Evolutionary conservation across 140 eudicot genomes (phyloP).

Genomic region (Anethum foeniculum): DNA sequence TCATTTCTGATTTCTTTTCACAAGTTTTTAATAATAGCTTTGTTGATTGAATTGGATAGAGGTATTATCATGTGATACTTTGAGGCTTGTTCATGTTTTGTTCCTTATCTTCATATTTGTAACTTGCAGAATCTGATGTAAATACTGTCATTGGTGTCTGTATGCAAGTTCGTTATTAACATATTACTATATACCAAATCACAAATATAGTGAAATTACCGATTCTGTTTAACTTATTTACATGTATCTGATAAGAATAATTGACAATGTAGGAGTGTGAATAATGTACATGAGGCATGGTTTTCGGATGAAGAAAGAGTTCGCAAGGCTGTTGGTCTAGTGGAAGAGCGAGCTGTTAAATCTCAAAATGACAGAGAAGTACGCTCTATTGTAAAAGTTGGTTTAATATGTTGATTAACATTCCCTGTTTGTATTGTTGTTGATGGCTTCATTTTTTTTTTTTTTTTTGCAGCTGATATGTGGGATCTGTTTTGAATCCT

Average conservation of each 20-base stretch:
- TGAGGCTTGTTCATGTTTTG: neutral
- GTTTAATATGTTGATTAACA: neutral
- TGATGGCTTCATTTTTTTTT: neutral
- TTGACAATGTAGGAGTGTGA: constrained; percentile 37
- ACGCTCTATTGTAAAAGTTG: neutral
- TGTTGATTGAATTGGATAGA: neutral
- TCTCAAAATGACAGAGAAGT: constrained; percentile 30
- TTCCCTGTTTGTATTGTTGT: neutral
- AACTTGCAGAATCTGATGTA: neutral
- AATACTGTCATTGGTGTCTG: neutral
- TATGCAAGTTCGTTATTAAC: neutral
- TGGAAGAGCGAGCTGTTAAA: constrained; percentile 24
- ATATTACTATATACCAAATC: neutral
- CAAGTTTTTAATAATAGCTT: too few relatives aligned
- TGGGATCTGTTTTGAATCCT: constrained; percentile 52
- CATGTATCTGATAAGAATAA: neutral
- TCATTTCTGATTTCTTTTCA: neutral
- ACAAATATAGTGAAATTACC: neutral
- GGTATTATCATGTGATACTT: neutral
- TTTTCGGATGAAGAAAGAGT: constrained; percentile 60
- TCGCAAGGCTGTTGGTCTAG: constrained; percentile 51
- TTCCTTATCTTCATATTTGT: neutral
- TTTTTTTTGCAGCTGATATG: constrained; percentile 37
- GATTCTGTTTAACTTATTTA: neutral
- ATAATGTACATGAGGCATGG: constrained; percentile 60